phyloP scores from a whole-genome alignment of 2,329 filamentous ascomycete species.

The Lachnellula willkommii region DNA sequence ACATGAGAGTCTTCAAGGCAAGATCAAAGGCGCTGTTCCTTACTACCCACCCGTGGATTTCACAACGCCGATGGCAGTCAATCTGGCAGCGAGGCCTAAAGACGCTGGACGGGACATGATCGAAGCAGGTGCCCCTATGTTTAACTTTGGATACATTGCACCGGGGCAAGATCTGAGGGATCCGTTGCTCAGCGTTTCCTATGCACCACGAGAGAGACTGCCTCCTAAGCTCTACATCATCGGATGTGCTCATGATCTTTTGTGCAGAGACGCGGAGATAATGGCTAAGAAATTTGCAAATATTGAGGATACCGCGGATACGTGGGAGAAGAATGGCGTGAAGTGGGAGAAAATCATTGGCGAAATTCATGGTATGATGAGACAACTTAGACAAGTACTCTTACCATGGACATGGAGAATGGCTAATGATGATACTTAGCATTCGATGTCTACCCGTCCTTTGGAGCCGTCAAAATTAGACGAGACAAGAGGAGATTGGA shows the following conservation, averaged over 20 bases:
- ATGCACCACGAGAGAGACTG: slow-evolving; percentile 17
- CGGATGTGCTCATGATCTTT: slow-evolving; percentile 26
- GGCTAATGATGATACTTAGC: slow-evolving; percentile 9
- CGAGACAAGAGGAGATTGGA: slow-evolving; percentile 10
- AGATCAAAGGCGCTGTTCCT: slow-evolving; percentile 36
- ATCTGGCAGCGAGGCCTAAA: slow-evolving; percentile 14
- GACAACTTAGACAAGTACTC: not conserved
- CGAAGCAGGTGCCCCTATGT: slow-evolving; percentile 6
- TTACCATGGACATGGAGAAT: not conserved
- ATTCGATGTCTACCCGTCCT: slow-evolving; percentile 14
- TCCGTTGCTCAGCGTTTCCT: slow-evolving; percentile 20
- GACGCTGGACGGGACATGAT: slow-evolving; percentile 14
- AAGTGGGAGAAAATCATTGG: slow-evolving; percentile 23
- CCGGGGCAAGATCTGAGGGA: slow-evolving; percentile 22
- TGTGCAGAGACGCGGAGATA: slow-evolving; percentile 20
- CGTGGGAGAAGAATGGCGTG: slow-evolving; percentile 21
- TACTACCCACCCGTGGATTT: slow-evolving; percentile 43
- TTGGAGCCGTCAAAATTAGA: slow-evolving; percentile 9
- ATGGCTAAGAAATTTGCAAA: slow-evolving; percentile 19
- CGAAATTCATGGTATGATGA: slow-evolving; percentile 17
- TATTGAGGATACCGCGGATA: slow-evolving; percentile 9
- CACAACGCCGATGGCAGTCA: slow-evolving; percentile 16
- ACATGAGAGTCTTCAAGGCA: slow-evolving; percentile 30
- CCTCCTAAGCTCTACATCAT: slow-evolving; percentile 22
- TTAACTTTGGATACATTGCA: slow-evolving; percentile 20